Percentiles rank a stretch among this genome's conserved stretches.
Evolutionary conservation across 306 rosid species (phyloP).

Genomic region (Trifolium fragiferum): DNA sequence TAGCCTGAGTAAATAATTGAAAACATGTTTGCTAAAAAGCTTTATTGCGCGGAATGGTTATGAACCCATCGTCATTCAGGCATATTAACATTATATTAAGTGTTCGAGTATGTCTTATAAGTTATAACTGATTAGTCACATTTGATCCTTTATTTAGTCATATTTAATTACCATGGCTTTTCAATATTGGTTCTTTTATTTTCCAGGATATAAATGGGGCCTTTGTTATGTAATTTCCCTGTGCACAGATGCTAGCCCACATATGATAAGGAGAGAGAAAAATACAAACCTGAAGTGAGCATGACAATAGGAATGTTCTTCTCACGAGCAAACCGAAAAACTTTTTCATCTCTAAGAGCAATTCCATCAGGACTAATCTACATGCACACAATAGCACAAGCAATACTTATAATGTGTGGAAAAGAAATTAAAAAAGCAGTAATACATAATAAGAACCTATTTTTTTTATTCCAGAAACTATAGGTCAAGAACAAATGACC

Average conservation of each 20-base stretch:
- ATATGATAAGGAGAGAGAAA: constrained; percentile 11
- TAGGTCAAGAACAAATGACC: constrained; percentile 28
- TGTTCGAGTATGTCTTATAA: background rate
- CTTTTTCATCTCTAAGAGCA: constrained; percentile 84
- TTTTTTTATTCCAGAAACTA: constrained; percentile 21
- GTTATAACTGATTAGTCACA: constrained; percentile 5
- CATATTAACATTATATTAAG: constrained; percentile 11
- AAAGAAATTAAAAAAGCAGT: constrained; percentile 5
- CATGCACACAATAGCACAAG: constrained; percentile 39
- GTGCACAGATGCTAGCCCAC: constrained; percentile 5
- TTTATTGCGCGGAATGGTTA: background rate
- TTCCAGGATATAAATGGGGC: background rate
- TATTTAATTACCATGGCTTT: constrained; percentile 9
- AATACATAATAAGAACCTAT: background rate
- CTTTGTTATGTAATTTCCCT: background rate
- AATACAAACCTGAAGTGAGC: constrained; percentile 88
- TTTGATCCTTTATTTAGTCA: constrained; percentile 1
- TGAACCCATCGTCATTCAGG: background rate
- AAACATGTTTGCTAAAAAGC: background rate
- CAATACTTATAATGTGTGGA: constrained; percentile 25
- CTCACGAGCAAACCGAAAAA: constrained; percentile 76
- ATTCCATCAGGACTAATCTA: constrained; percentile 93
- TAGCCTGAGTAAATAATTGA: constrained; percentile 8
- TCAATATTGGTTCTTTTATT: background rate
- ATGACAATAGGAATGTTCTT: constrained; percentile 83